phyloP scores from a whole-genome alignment of 768 basidiomycete species.

The Amylocystis lapponica region DNA sequence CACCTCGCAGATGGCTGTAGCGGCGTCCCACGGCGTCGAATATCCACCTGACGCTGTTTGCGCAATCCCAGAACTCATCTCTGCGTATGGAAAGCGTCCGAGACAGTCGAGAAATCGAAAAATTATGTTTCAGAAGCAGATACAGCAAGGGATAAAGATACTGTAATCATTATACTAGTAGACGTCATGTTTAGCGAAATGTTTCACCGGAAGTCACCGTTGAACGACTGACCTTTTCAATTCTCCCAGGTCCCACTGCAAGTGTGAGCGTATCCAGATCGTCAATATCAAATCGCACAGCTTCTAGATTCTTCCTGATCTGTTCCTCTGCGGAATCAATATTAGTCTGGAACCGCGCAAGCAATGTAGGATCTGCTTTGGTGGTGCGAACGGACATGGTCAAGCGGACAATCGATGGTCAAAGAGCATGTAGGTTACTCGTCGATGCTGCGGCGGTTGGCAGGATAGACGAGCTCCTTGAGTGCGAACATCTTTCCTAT shows the following conservation, averaged over 20 bases:
- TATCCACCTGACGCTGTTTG: no score
- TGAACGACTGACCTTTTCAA: slow-evolving; percentile 21
- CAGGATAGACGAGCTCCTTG: slow-evolving; percentile 4
- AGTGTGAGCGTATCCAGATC: slow-evolving; percentile 22
- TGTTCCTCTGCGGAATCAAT: slow-evolving; percentile 20
- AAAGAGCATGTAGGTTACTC: slow-evolving; percentile 19
- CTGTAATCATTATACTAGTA: no score
- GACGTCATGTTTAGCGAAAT: no score
- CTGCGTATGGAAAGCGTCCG: slow-evolving; percentile 20
- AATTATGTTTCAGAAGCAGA: slow-evolving; percentile 29
- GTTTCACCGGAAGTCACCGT: neutral
- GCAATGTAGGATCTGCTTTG: slow-evolving; percentile 1
- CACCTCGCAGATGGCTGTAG: no score
- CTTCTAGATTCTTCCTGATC: slow-evolving; percentile 17
- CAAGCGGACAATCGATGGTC: slow-evolving; percentile 3
- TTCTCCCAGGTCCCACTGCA: slow-evolving; percentile 19
- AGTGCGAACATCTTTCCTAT: slow-evolving; percentile 13
- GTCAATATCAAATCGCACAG: slow-evolving; percentile 24
- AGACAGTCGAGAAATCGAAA: slow-evolving; percentile 26
- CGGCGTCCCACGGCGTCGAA: no score
- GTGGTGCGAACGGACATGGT: neutral
- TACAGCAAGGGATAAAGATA: slow-evolving; percentile 31
- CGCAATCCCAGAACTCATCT: slow-evolving; percentile 24
- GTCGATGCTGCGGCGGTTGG: slow-evolving; percentile 19
- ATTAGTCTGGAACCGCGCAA: slow-evolving; percentile 15